Evolutionary conservation across 331 rosid species (phyloP).

Genomic region (Quercus tomentella): DNA sequence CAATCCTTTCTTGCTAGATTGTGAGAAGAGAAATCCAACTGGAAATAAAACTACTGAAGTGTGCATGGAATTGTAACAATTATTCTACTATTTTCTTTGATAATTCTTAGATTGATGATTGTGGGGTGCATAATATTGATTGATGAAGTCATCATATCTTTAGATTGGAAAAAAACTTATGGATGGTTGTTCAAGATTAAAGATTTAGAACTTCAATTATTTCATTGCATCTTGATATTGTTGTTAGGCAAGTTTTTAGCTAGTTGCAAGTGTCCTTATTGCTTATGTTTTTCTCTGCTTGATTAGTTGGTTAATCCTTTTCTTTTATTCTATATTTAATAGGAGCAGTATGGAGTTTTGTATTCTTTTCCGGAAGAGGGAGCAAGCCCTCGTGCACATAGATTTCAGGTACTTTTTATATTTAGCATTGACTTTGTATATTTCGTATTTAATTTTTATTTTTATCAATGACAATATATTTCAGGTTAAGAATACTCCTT

Average conservation of each 20-base stretch:
- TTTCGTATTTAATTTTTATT: not conserved
- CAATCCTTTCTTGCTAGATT: not conserved
- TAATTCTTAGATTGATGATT: not conserved
- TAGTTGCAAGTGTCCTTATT: not conserved
- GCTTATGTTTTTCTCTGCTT: constrained; percentile 2
- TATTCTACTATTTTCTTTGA: not conserved
- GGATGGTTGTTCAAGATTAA: not conserved
- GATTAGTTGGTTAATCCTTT: not conserved
- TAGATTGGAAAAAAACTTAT: not conserved
- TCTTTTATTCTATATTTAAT: constrained; percentile 1
- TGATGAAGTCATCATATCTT: not conserved
- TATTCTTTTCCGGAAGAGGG: constrained; percentile 36
- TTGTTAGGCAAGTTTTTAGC: not conserved
- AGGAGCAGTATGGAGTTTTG: constrained; percentile 62
- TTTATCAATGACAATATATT: not conserved
- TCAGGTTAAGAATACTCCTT: not conserved
- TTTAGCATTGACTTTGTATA: not conserved
- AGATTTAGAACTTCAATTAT: not conserved
- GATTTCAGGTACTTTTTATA: constrained; percentile 59
- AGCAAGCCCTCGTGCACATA: constrained; percentile 47
- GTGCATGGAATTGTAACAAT: not conserved
- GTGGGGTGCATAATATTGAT: not conserved
- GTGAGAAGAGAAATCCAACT: not conserved
- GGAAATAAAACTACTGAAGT: not conserved
- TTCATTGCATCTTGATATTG: not conserved